Conservation (phyloP, 2,329 filamentous ascomycete genomes). For the Talaromyces sp. region DNA sequence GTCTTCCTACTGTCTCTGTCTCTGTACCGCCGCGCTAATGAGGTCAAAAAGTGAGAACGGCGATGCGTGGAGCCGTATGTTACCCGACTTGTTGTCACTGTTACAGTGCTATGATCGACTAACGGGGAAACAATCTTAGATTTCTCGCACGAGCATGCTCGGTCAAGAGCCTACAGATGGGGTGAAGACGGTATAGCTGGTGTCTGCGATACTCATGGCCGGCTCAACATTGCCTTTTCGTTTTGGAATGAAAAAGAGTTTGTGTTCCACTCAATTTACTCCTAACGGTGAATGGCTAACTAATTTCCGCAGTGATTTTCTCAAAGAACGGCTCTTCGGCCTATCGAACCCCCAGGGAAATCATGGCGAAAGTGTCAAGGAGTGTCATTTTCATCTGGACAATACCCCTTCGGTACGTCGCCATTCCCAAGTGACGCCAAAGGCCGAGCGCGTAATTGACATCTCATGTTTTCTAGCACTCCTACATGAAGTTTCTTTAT, state of each 20-base stretch:
- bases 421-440: not conserved
- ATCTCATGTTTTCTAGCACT: constrained; percentile 56
- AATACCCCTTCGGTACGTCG: constrained; percentile 68
- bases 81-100: not conserved
- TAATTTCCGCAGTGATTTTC: constrained; percentile 60
- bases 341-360: constrained; percentile 95
- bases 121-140: constrained; percentile 47
- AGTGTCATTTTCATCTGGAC: constrained; percentile 92
- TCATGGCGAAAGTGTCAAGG: constrained; percentile 94
- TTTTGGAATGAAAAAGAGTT: constrained; percentile 99
- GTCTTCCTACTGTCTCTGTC: constrained; percentile 20
- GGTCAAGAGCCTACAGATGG: constrained; percentile 86
- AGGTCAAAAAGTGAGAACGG: constrained; percentile 59
- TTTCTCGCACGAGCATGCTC: constrained; percentile 88
- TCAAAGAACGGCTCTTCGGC: constrained; percentile 93
- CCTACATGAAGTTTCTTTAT: constrained; percentile 98
- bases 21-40: not conserved
- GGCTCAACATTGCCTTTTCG: constrained; percentile 88
- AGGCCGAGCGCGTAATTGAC: not conserved
- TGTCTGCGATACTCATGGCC: constrained; percentile 85
- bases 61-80: constrained; percentile 85
- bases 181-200: constrained; percentile 96
- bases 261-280: constrained; percentile 24
- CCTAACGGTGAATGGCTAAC: constrained; percentile 8
- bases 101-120: constrained; percentile 2